Base-by-base conservation (phyloP, 2,329 filamentous ascomycete species). In the Stachybotrys chartarum region DNA sequence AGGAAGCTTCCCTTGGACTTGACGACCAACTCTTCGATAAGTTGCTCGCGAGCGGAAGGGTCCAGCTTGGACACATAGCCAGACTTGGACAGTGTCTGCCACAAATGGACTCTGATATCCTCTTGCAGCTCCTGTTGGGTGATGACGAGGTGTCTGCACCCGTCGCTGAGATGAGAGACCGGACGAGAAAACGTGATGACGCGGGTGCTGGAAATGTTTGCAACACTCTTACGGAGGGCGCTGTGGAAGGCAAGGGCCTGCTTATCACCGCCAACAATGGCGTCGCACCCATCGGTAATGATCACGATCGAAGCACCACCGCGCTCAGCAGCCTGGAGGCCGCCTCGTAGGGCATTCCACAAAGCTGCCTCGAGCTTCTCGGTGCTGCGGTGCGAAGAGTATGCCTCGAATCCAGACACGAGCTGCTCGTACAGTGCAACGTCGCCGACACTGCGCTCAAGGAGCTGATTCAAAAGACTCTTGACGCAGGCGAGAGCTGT, bases 361-460 rank as follows among this genome's bases (percentile, higher is more conserved):
- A 75, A 62, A 3, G 64, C 60, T 0, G 52, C 39, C 52, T 69
- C 66, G 0, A 72, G 62, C 42, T 66, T 66, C 6, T 60, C 58
- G 4, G 55, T 39, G 18, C 65, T 60, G 6, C 60, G 58, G 3
- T 61, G 59, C 32, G 62, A 59, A 3, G 60, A 55, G 32, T 65
- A 64, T 3, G 59, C 54, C 5, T 64, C 61, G 6, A 70, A 68
- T 0, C 66, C 60, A 3, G 58, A 53, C 1, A 61, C 60, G 0
- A 75, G 59, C 6, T 67, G 65, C 31, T 69, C 63, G 49, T 69
- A 73, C 0, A 74, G 63, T 6, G 58, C 53, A 6, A 70, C 64
- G 14, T 75, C 68, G 6, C 72, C 72, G 7, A 74, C 69, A 12
- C 66, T 73, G 16, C 66, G 67, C 50, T 73, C 70, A 1, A 75